phyloP scores from a whole-genome alignment of 345 rosid species.

The Linum trigynum region DNA sequence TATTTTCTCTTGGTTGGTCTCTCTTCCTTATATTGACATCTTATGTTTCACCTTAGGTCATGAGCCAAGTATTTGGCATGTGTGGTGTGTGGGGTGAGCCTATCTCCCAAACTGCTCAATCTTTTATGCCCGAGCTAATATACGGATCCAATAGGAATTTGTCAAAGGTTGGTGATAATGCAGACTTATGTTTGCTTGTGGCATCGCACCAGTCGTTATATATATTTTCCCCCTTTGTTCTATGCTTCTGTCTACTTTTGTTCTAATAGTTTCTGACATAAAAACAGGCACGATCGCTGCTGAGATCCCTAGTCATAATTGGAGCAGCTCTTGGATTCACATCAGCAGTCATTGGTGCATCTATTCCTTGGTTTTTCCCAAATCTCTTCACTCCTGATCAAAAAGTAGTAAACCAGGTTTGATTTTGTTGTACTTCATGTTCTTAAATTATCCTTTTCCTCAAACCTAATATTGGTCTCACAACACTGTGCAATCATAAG shows the following conservation, averaged over 20 bases:
- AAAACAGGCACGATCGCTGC: constrained; percentile 60
- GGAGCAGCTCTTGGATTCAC: constrained; percentile 1
- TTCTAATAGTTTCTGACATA: constrained; percentile 13
- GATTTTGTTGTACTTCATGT: background rate
- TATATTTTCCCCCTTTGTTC: background rate
- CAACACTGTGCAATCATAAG: no score
- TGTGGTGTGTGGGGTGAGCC: constrained; percentile 77
- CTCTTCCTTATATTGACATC: background rate
- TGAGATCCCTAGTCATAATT: background rate
- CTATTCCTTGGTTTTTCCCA: constrained; percentile 12
- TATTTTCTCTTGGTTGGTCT: background rate
- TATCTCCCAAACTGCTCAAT: constrained; percentile 91
- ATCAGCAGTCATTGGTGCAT: background rate
- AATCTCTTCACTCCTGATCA: constrained; percentile 10
- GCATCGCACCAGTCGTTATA: background rate
- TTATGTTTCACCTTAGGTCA: constrained; percentile 32
- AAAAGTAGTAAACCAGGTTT: background rate
- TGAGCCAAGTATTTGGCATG: constrained; percentile 61
- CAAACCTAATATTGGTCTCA: background rate
- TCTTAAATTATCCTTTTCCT: background rate
- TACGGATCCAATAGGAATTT: constrained; percentile 55
- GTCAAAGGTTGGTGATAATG: constrained; percentile 39
- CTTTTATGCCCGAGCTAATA: constrained; percentile 85
- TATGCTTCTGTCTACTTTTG: background rate
- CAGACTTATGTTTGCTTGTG: background rate